Evolutionary conservation across 2,329 filamentous ascomycete genomes (phyloP).

Genomic region (Penicillium sp.): DNA sequence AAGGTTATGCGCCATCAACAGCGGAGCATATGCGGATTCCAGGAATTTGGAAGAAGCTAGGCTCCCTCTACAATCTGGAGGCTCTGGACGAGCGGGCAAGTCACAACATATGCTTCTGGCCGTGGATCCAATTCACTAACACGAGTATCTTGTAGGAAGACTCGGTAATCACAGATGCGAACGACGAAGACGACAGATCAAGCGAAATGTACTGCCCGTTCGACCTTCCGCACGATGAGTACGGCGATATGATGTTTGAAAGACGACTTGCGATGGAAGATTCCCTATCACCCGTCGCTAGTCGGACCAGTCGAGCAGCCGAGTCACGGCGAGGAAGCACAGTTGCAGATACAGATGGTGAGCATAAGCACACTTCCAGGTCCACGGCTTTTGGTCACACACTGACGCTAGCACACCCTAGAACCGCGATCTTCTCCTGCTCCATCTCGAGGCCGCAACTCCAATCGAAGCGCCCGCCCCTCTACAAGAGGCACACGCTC

Average conservation of each 20-base stretch:
- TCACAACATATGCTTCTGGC: background rate
- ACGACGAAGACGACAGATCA: slow-evolving; percentile 53
- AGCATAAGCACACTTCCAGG: slow-evolving; percentile 14
- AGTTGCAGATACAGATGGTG: slow-evolving; percentile 52
- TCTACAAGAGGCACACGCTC: slow-evolving; percentile 40
- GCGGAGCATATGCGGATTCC: slow-evolving; percentile 80
- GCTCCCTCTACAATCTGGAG: slow-evolving; percentile 79
- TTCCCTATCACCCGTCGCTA: slow-evolving; percentile 44
- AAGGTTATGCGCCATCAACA: slow-evolving; percentile 70
- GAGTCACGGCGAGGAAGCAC: slow-evolving; percentile 48
- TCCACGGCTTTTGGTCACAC: background rate
- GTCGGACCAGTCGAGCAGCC: slow-evolving; percentile 24
- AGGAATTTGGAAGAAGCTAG: slow-evolving; percentile 87
- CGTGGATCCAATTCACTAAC: slow-evolving; percentile 25
- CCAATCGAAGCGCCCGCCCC: slow-evolving; percentile 36
- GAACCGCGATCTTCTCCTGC: slow-evolving; percentile 48
- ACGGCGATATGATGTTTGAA: slow-evolving; percentile 52
- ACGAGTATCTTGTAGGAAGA: slow-evolving; percentile 47
- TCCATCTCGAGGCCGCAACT: slow-evolving; percentile 42
- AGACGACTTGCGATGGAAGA: slow-evolving; percentile 46
- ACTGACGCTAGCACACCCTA: slow-evolving; percentile 18
- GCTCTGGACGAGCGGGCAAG: slow-evolving; percentile 83
- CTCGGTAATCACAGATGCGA: slow-evolving; percentile 56
- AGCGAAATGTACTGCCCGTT: slow-evolving; percentile 68
- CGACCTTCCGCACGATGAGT: slow-evolving; percentile 58